These are phyloP conservation scores for Pichia sp. DNA, from an alignment of 1,139 yeast genomes.

Conservation along the genomic window DNA sequence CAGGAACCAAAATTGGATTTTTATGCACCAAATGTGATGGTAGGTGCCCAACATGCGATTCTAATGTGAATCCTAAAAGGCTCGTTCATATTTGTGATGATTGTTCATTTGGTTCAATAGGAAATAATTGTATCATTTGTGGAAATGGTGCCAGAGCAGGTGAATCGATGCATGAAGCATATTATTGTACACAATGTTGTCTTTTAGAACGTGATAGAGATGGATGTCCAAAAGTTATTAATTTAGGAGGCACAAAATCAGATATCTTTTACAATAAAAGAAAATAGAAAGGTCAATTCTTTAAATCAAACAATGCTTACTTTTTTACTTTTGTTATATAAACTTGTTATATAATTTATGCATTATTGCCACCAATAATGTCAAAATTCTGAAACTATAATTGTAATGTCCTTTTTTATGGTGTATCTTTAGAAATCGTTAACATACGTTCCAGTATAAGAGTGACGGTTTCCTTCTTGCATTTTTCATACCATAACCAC, in stretches of 20 bases:
- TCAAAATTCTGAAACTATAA: too few species aligned
- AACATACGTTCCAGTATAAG: conserved; percentile 3
- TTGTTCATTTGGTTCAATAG: conserved; percentile 68
- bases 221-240: conserved; percentile 85
- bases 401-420: too few species aligned
- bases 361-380: conserved; percentile 13
- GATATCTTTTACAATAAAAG: conserved; percentile 63
- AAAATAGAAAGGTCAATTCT: conserved; percentile 25
- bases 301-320: too few species aligned
- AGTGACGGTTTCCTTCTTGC: conserved; percentile 4
- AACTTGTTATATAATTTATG: too few species aligned
- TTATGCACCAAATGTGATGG: conserved; percentile 89
- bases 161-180: conserved; percentile 38
- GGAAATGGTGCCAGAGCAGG: conserved; percentile 49
- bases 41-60: conserved; percentile 85
- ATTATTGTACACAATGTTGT: conserved; percentile 84
- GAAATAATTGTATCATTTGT: conserved; percentile 69
- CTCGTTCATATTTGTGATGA: conserved; percentile 76
- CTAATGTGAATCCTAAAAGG: conserved; percentile 71
- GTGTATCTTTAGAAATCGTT: not conserved
- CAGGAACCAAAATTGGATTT: conserved; percentile 66
- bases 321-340: too few species aligned
- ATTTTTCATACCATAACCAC: conserved; percentile 48
- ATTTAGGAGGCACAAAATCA: conserved; percentile 68
- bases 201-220: conserved; percentile 74